These are phyloP conservation scores for Sclerotiophoma versabilis DNA, from an alignment of 2,329 filamentous ascomycete species.

Conservation along the genomic window DNA sequence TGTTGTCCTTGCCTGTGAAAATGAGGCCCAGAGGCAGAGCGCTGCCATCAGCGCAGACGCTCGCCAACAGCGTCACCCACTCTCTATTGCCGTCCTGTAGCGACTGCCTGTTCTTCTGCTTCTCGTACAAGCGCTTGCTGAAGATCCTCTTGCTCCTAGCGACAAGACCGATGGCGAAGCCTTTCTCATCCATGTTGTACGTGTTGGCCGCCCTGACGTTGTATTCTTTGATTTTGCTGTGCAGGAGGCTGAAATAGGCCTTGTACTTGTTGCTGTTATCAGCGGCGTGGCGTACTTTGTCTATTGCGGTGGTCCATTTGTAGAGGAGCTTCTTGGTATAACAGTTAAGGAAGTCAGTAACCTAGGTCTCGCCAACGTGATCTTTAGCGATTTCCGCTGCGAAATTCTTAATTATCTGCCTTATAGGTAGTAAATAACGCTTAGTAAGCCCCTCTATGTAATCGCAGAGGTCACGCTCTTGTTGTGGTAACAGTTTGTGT, in stretches of 20 bases:
- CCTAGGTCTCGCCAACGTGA: background rate
- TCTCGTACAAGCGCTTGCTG: background rate
- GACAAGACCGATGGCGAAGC: background rate
- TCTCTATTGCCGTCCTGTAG: background rate
- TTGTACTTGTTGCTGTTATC: background rate
- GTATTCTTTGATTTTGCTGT: background rate
- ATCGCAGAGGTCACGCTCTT: background rate
- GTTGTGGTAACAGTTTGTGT: background rate
- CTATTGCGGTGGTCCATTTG: background rate
- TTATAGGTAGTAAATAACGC: background rate
- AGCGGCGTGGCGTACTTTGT: background rate
- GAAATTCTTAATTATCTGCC: background rate
- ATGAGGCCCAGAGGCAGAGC: background rate
- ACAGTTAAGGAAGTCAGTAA: background rate
- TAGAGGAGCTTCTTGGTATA: background rate
- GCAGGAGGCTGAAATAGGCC: background rate
- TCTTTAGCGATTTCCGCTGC: background rate
- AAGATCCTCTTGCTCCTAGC: background rate
- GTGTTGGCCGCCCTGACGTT: background rate
- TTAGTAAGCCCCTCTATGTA: background rate
- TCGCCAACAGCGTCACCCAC: background rate
- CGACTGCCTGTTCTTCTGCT: background rate
- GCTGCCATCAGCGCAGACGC: background rate
- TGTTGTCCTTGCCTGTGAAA: background rate
- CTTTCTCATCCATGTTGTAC: background rate